Evolutionary conservation across 768 basidiomycete genomes (phyloP), one percentile per base, ranked within the genome.

Genomic region (Suillus sp.): DNA sequence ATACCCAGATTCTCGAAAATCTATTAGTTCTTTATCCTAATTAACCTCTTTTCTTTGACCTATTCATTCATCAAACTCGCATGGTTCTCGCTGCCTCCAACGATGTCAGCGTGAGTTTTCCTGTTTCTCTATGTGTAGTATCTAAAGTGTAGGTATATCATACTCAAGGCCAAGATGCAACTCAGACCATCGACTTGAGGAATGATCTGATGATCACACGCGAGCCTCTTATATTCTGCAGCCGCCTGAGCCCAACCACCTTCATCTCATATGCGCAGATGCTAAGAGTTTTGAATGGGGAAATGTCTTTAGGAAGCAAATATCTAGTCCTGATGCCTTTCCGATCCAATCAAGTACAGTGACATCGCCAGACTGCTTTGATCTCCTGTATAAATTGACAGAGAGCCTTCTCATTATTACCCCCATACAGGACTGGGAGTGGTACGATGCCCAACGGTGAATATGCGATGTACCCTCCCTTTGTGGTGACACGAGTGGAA

Each of bases 381-480:
- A n/a, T n/a, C n/a, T n/a, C 43, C 22, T 13, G 22, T 13, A 22
- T 4, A 20, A 45, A 45, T n/a, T 9, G 43, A 45, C n/a, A n/a
- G n/a, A n/a, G n/a, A 32, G 32, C 47, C 47, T 7, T 48, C 22
- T 48, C 25, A 14, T 14, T 25, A 22, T 48, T 25, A 13, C 16
- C 47, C 25, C 14, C 47, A 3, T 48, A 22, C 22, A 48, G 5
- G 35, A 63, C 32, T 8, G 6, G 6, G 7, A 34, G 32, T 8
- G 6, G 32, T 34, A 1, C 50, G 34, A 63, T 60, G 37, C 59
- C 65, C 14, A 66, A 58, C 16, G 63, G 47, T 9, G 56, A 63
- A 48, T 61, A 66, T 27, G 47, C 45, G 22, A 38, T 57, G 27
- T 63, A 59, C 43, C 51, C 65, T 60, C 51, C 56, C 27, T 56